These are phyloP conservation scores for Lizonia empirigonia DNA, from an alignment of 2,329 filamentous ascomycete genomes.

Conservation along the genomic window DNA sequence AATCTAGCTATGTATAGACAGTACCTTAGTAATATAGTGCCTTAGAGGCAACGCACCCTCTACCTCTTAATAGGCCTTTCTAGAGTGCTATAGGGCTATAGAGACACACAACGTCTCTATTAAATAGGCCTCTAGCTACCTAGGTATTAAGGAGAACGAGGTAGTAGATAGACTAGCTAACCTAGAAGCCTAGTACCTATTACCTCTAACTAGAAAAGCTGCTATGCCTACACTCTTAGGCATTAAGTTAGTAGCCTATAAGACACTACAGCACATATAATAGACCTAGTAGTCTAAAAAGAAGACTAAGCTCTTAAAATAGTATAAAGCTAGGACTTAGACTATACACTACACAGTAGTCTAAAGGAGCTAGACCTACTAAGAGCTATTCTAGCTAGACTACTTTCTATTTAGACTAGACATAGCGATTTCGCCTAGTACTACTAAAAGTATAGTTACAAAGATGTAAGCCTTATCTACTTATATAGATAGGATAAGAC, in stretches of 20 bases:
- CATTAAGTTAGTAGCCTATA: background rate
- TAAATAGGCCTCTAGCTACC: slow-evolving; percentile 1
- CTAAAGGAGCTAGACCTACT: slow-evolving; percentile 2
- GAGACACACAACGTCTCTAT: background rate
- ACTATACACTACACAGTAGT: background rate
- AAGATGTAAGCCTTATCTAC: background rate
- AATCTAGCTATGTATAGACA: slow-evolving; percentile 13
- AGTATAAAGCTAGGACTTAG: slow-evolving; percentile 2
- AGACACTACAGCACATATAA: background rate
- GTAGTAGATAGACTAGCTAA: background rate
- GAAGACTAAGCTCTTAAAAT: slow-evolving; percentile 6
- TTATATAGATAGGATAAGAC: slow-evolving; percentile 1
- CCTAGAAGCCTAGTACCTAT: background rate
- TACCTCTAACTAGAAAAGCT: background rate
- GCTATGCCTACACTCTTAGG: background rate
- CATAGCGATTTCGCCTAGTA: slow-evolving; percentile 16
- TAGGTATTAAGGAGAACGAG: background rate
- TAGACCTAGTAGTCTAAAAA: background rate
- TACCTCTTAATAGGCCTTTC: slow-evolving; percentile 12
- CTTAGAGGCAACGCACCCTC: slow-evolving; percentile 1
- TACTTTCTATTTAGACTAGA: slow-evolving; percentile 4
- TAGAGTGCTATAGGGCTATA: slow-evolving; percentile 6
- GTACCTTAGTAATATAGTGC: slow-evolving; percentile 14
- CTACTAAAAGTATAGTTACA: slow-evolving; percentile 15
- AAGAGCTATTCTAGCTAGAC: slow-evolving; percentile 2